phyloP scores from a whole-genome alignment of 129 eudicot species.

The Smallanthus sonchifolius region DNA sequence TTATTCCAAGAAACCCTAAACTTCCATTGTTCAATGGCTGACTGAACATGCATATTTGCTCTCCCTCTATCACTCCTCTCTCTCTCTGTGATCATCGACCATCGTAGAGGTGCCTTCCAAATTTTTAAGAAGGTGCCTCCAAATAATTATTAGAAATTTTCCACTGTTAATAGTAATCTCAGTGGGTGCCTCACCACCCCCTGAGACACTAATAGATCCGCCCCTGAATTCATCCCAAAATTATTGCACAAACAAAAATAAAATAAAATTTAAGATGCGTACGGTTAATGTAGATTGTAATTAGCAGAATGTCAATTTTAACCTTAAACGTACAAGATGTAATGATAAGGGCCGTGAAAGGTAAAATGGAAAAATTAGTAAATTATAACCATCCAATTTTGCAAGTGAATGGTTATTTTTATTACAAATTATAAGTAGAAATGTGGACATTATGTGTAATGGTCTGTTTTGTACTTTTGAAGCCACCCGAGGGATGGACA shows the following conservation, averaged over 20 bases:
- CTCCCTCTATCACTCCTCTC: no score
- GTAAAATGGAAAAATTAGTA: background rate
- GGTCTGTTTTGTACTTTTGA: constrained; percentile 13
- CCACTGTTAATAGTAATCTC: no score
- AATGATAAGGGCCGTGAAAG: background rate
- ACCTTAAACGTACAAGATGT: background rate
- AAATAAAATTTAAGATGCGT: background rate
- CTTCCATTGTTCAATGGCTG: no score
- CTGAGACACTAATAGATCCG: no score
- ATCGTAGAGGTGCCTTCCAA: no score
- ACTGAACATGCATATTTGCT: no score
- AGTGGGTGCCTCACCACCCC: no score
- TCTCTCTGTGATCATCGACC: no score
- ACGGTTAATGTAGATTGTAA: background rate
- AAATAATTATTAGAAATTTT: no score
- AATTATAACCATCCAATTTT: background rate
- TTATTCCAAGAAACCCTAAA: no score
- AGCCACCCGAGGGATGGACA: constrained; percentile 56
- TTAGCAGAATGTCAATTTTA: background rate
- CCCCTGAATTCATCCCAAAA: background rate
- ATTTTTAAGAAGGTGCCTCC: no score
- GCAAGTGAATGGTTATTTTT: background rate
- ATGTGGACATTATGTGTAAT: background rate
- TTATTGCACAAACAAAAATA: background rate
- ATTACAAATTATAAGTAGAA: background rate